phyloP scores from a whole-genome alignment of 345 rosid species.

The Eutrema japonicum region DNA sequence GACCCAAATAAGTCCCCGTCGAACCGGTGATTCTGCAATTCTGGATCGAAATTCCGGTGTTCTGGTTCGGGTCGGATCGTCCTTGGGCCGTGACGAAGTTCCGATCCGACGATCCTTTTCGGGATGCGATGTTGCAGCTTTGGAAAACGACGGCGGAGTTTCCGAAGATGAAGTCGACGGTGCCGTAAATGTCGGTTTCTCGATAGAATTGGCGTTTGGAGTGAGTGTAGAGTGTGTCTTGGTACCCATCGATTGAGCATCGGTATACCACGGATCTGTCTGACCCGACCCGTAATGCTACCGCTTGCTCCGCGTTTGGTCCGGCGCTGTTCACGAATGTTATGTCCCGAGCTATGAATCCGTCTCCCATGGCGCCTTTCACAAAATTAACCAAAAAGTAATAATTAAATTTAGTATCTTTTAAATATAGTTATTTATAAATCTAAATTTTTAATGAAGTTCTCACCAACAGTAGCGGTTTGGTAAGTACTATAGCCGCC shows the following conservation, averaged over 20 bases:
- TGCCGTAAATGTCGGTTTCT: slow-evolving; percentile 50
- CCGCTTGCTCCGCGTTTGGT: slow-evolving; percentile 64
- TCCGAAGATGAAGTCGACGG: slow-evolving; percentile 73
- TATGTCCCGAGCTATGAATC: slow-evolving; percentile 63
- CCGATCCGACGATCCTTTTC: slow-evolving; percentile 47
- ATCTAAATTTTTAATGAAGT: neutral
- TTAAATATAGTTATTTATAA: neutral
- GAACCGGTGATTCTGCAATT: slow-evolving; percentile 57
- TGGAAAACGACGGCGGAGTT: slow-evolving; percentile 69
- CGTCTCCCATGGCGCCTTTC: slow-evolving; percentile 60
- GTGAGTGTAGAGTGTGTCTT: slow-evolving; percentile 67
- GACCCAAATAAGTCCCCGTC: slow-evolving; percentile 59
- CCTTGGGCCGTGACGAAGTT: slow-evolving; percentile 68
- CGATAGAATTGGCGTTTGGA: slow-evolving; percentile 64
- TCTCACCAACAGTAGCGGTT: slow-evolving; percentile 61
- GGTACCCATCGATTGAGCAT: slow-evolving; percentile 53
- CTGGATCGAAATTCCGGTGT: slow-evolving; percentile 67
- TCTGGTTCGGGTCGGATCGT: slow-evolving; percentile 61
- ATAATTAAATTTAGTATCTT: neutral
- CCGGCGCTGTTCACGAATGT: slow-evolving; percentile 72
- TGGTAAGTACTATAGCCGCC: slow-evolving; percentile 54
- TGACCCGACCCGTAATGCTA: slow-evolving; percentile 68
- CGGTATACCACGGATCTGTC: slow-evolving; percentile 53
- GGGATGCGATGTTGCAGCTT: slow-evolving; percentile 53
- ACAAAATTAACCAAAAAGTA: neutral